Evolutionary conservation across 768 basidiomycete genomes (phyloP).

Genomic region (Cyclocybe cylindracea): DNA sequence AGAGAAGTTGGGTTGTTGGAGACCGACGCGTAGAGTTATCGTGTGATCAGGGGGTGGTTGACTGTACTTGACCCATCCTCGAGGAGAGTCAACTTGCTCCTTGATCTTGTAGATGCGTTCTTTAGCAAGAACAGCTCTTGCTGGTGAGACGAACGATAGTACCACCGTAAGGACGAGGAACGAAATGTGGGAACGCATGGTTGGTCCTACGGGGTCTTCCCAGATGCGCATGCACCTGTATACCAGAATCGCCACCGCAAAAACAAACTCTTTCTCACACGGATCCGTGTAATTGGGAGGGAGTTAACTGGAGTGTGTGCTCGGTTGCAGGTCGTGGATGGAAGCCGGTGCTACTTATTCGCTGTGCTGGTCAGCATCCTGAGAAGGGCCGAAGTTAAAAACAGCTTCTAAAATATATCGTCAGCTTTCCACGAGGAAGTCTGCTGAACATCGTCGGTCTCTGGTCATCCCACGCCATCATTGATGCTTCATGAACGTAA

Average conservation of each 20-base stretch:
- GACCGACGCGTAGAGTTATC: conserved; percentile 57
- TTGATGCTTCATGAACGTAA: too few species aligned
- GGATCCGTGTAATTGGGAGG: too few species aligned
- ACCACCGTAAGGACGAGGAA: conserved; percentile 12
- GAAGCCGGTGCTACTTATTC: too few species aligned
- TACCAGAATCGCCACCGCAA: not conserved
- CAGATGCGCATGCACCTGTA: not conserved
- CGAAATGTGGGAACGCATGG: conserved; percentile 15
- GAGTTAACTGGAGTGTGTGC: too few species aligned
- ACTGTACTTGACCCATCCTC: conserved; percentile 49
- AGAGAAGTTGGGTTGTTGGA: conserved; percentile 51
- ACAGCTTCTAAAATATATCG: too few species aligned
- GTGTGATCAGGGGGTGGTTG: conserved; percentile 44
- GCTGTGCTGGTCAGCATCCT: too few species aligned
- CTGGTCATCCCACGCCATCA: too few species aligned
- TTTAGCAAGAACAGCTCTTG: conserved; percentile 18
- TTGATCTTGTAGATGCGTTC: conserved; percentile 29
- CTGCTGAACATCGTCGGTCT: too few species aligned
- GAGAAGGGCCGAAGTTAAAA: too few species aligned
- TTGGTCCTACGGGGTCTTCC: not conserved
- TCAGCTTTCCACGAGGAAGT: too few species aligned
- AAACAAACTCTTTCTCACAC: too few species aligned
- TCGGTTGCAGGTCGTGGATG: too few species aligned
- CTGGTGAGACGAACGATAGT: conserved; percentile 18
- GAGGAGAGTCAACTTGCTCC: conserved; percentile 38